Evolutionary conservation across 73 alveolate species (phyloP), one percentile per base, ranked within the genome.

Genomic region (Stentor coeruleus): DNA sequence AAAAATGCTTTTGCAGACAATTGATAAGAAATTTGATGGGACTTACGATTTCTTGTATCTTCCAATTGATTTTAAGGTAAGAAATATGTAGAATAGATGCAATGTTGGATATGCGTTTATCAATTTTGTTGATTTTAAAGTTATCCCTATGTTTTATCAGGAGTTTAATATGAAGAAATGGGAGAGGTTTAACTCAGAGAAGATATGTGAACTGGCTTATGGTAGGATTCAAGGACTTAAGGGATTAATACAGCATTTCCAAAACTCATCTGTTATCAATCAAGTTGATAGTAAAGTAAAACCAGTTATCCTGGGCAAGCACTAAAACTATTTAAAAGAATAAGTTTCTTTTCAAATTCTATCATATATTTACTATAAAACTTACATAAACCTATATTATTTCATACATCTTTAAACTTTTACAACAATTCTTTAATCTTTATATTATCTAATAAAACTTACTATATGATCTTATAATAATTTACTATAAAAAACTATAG

Each of bases 61-160:
- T 0, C 91, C 91, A 3, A 86, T 86, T 4, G 91, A 86, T 42
- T 86, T 94, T 40, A 86, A 82, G 76, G 91, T 86, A 86, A n/a
- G n/a, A n/a, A n/a, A n/a, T n/a, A n/a, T n/a, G 84, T 28, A 88
- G 92, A 96, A 95, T 81, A 88, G 90, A 74, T 96, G 98, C 84
- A 96, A 95, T 88, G 91, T 93, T 76, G 99, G 99, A 3, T 96
- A 95, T 86, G 98, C 99, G 3, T 96, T 96, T 90, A 97, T 97
- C 74, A 97, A 97, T 85, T 95, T 97, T 77, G 93, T 90, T 42
- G 95, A 97, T 74, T 81, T 97, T 28, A 87, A 84, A 33, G 86
- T 90, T 87, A 92, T 97, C 28, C 84, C 89, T 14, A 79, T 85
- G 35, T 97, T 97, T 76, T 94, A 86, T 82, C 89, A 93, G 58